Base-by-base conservation (phyloP, 805 yeast genomes). In the Saccharomyces kudriavzevii region DNA sequence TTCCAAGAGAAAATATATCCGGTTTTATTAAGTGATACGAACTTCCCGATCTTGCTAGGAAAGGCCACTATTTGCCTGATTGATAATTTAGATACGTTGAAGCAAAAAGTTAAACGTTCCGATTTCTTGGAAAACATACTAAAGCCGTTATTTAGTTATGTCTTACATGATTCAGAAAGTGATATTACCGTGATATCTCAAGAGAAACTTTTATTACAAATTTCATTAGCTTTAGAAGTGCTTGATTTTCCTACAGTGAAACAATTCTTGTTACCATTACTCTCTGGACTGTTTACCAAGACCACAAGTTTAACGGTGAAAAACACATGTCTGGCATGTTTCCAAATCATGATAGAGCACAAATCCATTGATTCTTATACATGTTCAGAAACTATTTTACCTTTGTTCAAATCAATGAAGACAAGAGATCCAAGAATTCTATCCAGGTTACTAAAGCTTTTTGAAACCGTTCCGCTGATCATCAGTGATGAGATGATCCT, bases 261-360 rank as follows among this genome's bases (percentile, higher is more conserved):
- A 60, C 84, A 82, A 60, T 80, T 81, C 30, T 72, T 90, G n/a
- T 81, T 87, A 66, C 96, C 96, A 1, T 71, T 82, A 47, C 74
- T 89, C 17, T 79, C 89, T 47, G 78, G 77, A 47, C 77, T 89
- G 6, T 94, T 92, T 70, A 80, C 89, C 40, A 85, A 89, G 47
- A 94, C 99, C 0, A 88, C 91, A 0, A 82, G 94, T 28, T 74
- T 91, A 31, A 82, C 87, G 4, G 86, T 94, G 27, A 92, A 94
- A 63, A 73, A 85, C 17, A 76, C 81, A 14, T 80, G 94, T 1
- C 74, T 89, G 24, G 71, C 76, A 20, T 76, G 87, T 1, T 83
- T 90, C 60, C 75, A 79, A 13, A 63, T 72, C 48, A 70, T 90
- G 61, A 77, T 87, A 17, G 77, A 74, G 22, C 73, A 76, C 22